These are phyloP conservation scores for Osmanthus fragrans DNA, from an alignment of 257 asterid genomes.

Conservation along the genomic window DNA sequence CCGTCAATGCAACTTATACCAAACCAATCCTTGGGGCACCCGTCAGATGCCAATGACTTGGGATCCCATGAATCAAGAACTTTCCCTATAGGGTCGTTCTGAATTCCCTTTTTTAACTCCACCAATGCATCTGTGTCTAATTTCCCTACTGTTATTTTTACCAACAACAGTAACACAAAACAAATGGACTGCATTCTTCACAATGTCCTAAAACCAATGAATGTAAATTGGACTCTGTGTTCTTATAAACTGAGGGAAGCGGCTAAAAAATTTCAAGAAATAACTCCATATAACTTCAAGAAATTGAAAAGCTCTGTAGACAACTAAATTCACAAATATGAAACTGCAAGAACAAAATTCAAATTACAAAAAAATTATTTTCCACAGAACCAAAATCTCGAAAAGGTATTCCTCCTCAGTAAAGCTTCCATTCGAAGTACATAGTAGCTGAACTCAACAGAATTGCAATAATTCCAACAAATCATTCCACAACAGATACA, in stretches of 20 bases:
- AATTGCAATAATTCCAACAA: conserved; percentile 27
- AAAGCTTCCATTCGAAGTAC: conserved; percentile 29
- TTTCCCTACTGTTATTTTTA: conserved; percentile 44
- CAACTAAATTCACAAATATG: conserved; percentile 1
- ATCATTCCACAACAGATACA: conserved; percentile 24
- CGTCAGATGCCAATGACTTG: conserved; percentile 60
- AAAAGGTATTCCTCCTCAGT: conserved; percentile 15
- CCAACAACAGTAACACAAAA: conserved; percentile 43
- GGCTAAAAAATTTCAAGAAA: neutral
- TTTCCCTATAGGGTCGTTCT: conserved; percentile 47
- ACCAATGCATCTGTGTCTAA: conserved; percentile 59
- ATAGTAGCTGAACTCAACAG: conserved; percentile 22
- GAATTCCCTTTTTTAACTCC: conserved; percentile 66
- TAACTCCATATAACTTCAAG: neutral
- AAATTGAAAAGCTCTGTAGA: conserved; percentile 6
- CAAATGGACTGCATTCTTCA: conserved; percentile 51
- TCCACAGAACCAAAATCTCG: conserved; percentile 6
- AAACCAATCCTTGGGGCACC: conserved; percentile 73
- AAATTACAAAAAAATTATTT: neutral
- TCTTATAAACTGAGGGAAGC: neutral
- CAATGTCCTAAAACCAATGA: neutral
- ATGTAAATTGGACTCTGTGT: neutral
- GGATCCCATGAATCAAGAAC: conserved; percentile 83
- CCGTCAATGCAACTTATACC: conserved; percentile 64
- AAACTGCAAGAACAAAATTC: neutral